A percentile compares a stretch with the other conserved stretches of the same genome.
Conservation (phyloP, 306 rosid species). For the Bauhinia variegata region DNA sequence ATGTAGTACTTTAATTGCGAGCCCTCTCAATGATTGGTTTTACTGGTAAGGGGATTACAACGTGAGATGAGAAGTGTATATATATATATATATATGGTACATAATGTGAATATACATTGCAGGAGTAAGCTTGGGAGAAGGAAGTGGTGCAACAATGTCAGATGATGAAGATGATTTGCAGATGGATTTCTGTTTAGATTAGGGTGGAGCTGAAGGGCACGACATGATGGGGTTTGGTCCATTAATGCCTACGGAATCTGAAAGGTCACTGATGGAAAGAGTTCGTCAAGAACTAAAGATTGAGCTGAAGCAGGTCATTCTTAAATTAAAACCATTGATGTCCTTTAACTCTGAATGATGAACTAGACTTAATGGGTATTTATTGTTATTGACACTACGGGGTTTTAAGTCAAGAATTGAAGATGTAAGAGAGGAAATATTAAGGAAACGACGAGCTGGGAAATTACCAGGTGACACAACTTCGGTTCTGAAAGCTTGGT, state of each 20-base stretch:
- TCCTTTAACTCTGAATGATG: constrained; percentile 26
- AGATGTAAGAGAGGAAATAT: constrained; percentile 96
- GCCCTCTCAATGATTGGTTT: too few species aligned
- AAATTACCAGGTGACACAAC: constrained; percentile 98
- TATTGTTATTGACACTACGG: constrained; percentile 37
- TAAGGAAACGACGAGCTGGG: constrained; percentile 96
- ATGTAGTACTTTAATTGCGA: too few species aligned
- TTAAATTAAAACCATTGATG: constrained; percentile 7
- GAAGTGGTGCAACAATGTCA: constrained; percentile 94
- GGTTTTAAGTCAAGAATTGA: constrained; percentile 98
- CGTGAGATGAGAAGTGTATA: neutral
- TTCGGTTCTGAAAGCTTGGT: constrained; percentile 89
- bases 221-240: constrained; percentile 99
- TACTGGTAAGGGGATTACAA: too few species aligned
- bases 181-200: constrained; percentile 81
- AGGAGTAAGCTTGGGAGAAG: constrained; percentile 95
- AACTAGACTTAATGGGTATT: constrained; percentile 1
- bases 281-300: constrained; percentile 96
- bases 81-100: too few species aligned
- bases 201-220: constrained; percentile 63
- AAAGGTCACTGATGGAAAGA: constrained; percentile 93
- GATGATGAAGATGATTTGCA: constrained; percentile 90
- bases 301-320: constrained; percentile 88
- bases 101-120: constrained; percentile 3
- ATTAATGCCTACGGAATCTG: constrained; percentile 91